A percentile compares a stretch with the other conserved stretches of the same genome.
phyloP scores from a whole-genome alignment of 2,329 filamentous ascomycete genomes.

The Lecanicillium sp. region DNA sequence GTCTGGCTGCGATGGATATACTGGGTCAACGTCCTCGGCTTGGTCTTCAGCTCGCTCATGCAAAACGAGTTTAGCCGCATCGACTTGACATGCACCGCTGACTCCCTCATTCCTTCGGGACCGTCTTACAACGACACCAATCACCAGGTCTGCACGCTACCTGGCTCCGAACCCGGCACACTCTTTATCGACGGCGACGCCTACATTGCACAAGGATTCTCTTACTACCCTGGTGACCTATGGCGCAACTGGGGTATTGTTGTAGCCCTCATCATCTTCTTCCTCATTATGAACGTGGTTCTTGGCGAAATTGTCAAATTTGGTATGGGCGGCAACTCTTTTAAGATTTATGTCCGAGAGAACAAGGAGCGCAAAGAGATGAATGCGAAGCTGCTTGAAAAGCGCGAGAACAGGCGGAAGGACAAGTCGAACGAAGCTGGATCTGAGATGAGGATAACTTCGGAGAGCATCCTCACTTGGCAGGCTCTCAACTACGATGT shows the following conservation, averaged over 20 bases:
- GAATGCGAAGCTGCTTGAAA: conserved; percentile 54
- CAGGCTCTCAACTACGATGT: conserved; percentile 75
- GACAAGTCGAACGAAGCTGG: conserved; percentile 35
- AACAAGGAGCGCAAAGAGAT: conserved; percentile 58
- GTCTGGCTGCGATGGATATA: conserved; percentile 76
- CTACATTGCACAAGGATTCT: conserved; percentile 64
- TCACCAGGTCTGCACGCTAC: conserved; percentile 74
- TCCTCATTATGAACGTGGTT: conserved; percentile 67
- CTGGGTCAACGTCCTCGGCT: conserved; percentile 67
- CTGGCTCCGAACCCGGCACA: conserved; percentile 62
- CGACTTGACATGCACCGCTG: conserved; percentile 59
- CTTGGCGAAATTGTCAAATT: conserved; percentile 73
- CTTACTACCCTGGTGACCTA: conserved; percentile 57
- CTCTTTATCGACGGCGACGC: conserved; percentile 53
- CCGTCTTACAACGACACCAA: conserved; percentile 61
- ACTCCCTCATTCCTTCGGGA: conserved; percentile 65
- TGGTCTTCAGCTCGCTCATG: conserved; percentile 74
- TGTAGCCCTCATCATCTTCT: conserved; percentile 64
- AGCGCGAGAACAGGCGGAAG: conserved; percentile 47
- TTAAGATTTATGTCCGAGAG: conserved; percentile 68
- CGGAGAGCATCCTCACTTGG: conserved; percentile 72
- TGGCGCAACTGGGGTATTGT: conserved; percentile 86
- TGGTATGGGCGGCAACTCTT: conserved; percentile 71
- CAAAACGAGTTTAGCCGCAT: conserved; percentile 74
- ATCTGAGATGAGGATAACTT: conserved; percentile 48